Base-by-base conservation (phyloP, 148 eudicot genomes). In the Salicornia ramosissima region DNA sequence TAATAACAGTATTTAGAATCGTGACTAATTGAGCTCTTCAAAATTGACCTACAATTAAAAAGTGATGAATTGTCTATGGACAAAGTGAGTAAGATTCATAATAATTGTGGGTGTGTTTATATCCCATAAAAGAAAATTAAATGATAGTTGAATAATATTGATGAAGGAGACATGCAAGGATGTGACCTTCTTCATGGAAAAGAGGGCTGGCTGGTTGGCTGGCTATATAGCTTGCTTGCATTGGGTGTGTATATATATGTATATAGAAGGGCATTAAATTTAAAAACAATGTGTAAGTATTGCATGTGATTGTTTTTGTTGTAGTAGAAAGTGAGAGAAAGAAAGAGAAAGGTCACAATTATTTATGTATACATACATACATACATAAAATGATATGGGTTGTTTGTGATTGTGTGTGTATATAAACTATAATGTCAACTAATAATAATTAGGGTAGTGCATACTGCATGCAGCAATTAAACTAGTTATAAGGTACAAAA, bases 291-390 rank as follows among this genome's bases (percentile, higher is more conserved):
- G 31, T 69, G 76, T 75, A 75, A 72, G 58, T 47, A 34, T 74
- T 72, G 79, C 85, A 79, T 82, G 83, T 83, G 81, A 40, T 74
- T 67, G 76, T 72, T 64, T 64, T 72, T 34, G 45, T 49, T 52
- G 14, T 43, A 3, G 19, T 14, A 56, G 55, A 31, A 43, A 52
- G 54, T 33, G 43, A 63, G 56, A 30, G 28, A 56, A 52, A 53
- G 22, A 53, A 53, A 53, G 57, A 56, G 36, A 56, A 15, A 28
- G 61, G 28, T 25, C 16, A 36, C 40, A 36, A 4, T 3, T 4
- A 36, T 36, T 3, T 36, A 36, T 36, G 40, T 3, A 36, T 36
- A 36, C 8, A 36, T 36, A 8, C 4, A 36, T 36, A n/a, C n/a
- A n/a, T n/a, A n/a, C n/a, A n/a, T n/a, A n/a, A n/a, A n/a, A n/a